Evolutionary conservation across 805 yeast species (phyloP), one percentile per base, ranked within the genome.

Genomic region (Candida sphagnicola): DNA sequence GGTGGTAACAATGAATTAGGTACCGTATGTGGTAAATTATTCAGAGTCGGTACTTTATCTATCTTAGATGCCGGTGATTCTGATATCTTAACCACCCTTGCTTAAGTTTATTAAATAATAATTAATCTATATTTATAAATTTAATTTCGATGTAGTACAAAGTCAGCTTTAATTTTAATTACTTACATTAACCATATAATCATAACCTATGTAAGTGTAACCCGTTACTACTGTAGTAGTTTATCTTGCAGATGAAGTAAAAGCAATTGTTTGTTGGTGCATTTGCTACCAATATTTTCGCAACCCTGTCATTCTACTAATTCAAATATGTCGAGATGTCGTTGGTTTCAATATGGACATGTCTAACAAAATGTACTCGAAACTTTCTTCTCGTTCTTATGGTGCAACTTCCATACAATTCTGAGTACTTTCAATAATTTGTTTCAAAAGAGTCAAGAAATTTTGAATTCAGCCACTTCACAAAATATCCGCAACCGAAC

Each of bases 1-100:
- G 98, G 97, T 81, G 95, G 96, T 75, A 91, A 91, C 96, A 91
- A 91, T 78, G 98, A 91, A 80, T 87, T 91, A 69, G 98, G 97
- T 81, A 93, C 99, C 62, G 96, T 96, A 61, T 91, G 96, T 78
- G 99, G 99, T 90, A 91, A 87, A 77, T 88, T 93, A 67, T 93
- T 93, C 96, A 88, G 97, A 80, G 98, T 93, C 62, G 98, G 98
- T 80, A 91, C 90, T 66, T 78, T 93, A 65, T 78, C 97, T 65
- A 73, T 93, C 63, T 78, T 91, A 65, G 99, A 93, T 64, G 96
- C 96, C 62, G 99, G 99, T 90, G 99, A 93, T 80, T 93, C 99
- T 64, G 99, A 93, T 77, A 90, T 93, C 78, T 83, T 93, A 71
- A 62, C 89, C 62, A 69, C 87, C 44, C 34, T 67, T 40, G 36